Evolutionary conservation across 139 green algal species (phyloP).

Genomic region (Tetradesmus obliquus): DNA sequence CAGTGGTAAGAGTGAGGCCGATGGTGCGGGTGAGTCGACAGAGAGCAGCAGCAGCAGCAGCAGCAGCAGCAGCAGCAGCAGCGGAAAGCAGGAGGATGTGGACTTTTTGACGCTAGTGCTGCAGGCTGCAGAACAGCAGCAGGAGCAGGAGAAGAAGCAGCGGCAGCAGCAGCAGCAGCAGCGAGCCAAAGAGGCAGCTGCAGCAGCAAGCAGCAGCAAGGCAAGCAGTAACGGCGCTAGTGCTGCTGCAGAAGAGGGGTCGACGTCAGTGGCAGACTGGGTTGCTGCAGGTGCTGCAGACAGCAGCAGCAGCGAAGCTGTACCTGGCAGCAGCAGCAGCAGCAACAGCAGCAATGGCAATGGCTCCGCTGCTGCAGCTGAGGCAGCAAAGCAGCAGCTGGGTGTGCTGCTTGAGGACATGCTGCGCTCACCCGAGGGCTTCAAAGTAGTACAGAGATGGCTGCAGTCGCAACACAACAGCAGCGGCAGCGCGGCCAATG

Average conservation of each 20-base stretch:
- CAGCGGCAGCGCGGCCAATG: neutral
- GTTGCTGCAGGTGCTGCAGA: neutral
- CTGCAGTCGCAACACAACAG: neutral
- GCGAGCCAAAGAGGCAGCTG: neutral
- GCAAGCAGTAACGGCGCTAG: neutral
- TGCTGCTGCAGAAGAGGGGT: neutral
- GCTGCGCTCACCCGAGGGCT: conserved; percentile 28
- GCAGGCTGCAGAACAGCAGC: neutral
- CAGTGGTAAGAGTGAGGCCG: neutral
- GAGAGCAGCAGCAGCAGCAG: neutral
- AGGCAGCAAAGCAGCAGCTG: conserved; percentile 29
- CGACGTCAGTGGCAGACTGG: neutral
- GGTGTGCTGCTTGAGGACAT: conserved; percentile 15
- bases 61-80: neutral
- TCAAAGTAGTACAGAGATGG: conserved; percentile 1
- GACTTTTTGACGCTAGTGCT: conserved; percentile 19
- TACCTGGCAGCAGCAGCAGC: neutral
- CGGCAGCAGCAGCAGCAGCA: neutral
- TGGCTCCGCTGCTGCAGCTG: neutral
- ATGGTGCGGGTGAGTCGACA: neutral
- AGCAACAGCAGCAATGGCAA: neutral
- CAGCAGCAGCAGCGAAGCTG: neutral
- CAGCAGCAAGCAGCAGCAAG: conserved; percentile 8
- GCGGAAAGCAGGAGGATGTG: conserved; percentile 10
- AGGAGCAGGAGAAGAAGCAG: conserved; percentile 19